phyloP scores from a whole-genome alignment of 345 rosid genomes.

The Brassica carinata region DNA sequence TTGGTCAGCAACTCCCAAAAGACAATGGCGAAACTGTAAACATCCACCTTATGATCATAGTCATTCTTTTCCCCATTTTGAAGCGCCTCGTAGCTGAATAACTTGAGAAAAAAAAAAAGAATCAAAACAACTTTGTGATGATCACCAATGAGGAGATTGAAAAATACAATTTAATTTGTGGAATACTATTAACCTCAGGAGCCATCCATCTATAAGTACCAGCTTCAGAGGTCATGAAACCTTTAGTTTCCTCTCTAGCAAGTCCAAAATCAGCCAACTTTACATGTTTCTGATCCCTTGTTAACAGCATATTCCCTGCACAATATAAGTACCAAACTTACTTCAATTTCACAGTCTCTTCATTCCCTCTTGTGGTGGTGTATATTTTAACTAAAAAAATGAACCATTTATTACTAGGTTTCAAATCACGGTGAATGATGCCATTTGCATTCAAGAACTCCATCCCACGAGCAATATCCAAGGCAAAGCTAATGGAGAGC shows the following conservation, averaged over 20 bases:
- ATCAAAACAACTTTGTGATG: constrained; percentile 15
- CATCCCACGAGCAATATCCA: constrained; percentile 70
- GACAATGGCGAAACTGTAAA: constrained; percentile 71
- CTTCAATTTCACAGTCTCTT: background rate
- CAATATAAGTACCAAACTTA: background rate
- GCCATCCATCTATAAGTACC: constrained; percentile 47
- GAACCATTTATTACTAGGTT: constrained; percentile 53
- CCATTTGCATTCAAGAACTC: constrained; percentile 70
- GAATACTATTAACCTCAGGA: constrained; percentile 49
- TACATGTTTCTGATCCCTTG: constrained; percentile 53
- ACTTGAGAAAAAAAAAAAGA: constrained; percentile 42
- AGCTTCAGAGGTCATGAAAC: constrained; percentile 59
- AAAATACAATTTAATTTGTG: background rate
- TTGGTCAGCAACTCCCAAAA: constrained; percentile 79
- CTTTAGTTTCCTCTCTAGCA: constrained; percentile 61
- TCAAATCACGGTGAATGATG: constrained; percentile 79
- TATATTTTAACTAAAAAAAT: background rate
- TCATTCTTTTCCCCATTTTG: constrained; percentile 56
- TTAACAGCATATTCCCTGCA: constrained; percentile 68
- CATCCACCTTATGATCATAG: constrained; percentile 82
- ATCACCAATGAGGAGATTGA: background rate
- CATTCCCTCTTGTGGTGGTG: background rate
- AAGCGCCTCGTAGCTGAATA: constrained; percentile 60
- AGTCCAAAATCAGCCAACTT: constrained; percentile 77
- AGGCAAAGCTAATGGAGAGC: constrained; percentile 53